A percentile compares a stretch with the other conserved stretches of the same genome.
These are phyloP conservation scores for Psidium friedrichsthalianum DNA, from an alignment of 345 rosid genomes.

Conservation along the genomic window DNA sequence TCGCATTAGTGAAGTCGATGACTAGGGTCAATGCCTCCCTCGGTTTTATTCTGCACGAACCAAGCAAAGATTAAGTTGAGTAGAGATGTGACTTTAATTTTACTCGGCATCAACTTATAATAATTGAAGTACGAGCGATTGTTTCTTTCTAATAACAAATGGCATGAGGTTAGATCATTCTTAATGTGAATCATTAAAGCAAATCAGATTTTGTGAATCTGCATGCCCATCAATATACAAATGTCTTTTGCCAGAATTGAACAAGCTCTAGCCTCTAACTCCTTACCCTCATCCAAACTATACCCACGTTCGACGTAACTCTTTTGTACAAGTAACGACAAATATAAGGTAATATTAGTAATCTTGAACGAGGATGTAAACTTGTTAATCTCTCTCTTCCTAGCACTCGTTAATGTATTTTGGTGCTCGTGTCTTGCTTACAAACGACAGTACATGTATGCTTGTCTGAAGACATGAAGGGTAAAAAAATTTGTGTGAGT, in stretches of 20 bases:
- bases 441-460: not conserved
- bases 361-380: not conserved
- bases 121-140: accelerated
- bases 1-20: not conserved
- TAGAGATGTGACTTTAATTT: not conserved
- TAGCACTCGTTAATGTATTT: not conserved
- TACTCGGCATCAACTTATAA: not conserved
- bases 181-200: not conserved
- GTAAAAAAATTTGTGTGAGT: not conserved
- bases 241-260: not conserved
- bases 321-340: not conserved
- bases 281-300: not conserved
- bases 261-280: not conserved
- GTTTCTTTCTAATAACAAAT: not conserved
- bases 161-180: accelerated
- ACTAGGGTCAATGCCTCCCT: not conserved
- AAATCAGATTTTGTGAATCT: not conserved
- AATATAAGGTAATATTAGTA: not conserved
- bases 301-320: not conserved
- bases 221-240: accelerated
- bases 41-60: not conserved
- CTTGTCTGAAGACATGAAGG: not conserved
- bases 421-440: not conserved
- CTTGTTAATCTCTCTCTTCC: not conserved
- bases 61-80: not conserved